Base-by-base conservation (phyloP, 192 early-diverging fungal species). In the Linnemannia zychae region DNA sequence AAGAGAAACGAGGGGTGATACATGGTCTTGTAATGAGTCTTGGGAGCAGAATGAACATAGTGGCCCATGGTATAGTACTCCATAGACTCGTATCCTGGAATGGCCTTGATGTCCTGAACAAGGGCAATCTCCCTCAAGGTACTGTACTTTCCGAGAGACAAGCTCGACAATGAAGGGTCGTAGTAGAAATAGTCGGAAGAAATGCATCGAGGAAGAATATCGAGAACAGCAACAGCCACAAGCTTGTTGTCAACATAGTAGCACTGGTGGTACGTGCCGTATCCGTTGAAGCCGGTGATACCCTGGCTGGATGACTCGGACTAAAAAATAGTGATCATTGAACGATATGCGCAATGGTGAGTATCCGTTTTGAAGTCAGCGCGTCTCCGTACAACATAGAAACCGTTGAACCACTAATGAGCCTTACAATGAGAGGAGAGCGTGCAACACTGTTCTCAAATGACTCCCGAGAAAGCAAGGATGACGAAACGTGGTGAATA, bases 161-260 rank as follows among this genome's bases (percentile, higher is more conserved):
- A 87, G 60, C 87, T 91, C 0, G 90, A 72, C 67, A 93, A 94
- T 9, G 92, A 92, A 1, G 97, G 96, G 74, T 99, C 97, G 87
- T 99, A 99, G 77, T 97, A 93, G 74, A 99, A 95, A 73, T 99
- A 99, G 31, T 98, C 97, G 2, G 96, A 94, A 0, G 97, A 98
- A 24, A 99, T 88, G 73, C 95, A 98, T 0, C 71, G 63, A 18
- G 97, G 98, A 50, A 99, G 88, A 12, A 99, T 93, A 83, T 99
- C 98, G 73, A 99, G 84, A 3, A 99, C 97, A 20, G 93, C 95
- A 17, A 99, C 93, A 24, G 97, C 98, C 3, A 94, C 91, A 17
- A 99, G 90, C 22, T 88, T 90, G 20, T 86, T 93, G 78, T 97
- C 94, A 18, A 98, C 76, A 57, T 96, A 94, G 87, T 99, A 99